phyloP scores from a whole-genome alignment of 2,329 filamentous ascomycete genomes.

The Penicillium sp. region DNA sequence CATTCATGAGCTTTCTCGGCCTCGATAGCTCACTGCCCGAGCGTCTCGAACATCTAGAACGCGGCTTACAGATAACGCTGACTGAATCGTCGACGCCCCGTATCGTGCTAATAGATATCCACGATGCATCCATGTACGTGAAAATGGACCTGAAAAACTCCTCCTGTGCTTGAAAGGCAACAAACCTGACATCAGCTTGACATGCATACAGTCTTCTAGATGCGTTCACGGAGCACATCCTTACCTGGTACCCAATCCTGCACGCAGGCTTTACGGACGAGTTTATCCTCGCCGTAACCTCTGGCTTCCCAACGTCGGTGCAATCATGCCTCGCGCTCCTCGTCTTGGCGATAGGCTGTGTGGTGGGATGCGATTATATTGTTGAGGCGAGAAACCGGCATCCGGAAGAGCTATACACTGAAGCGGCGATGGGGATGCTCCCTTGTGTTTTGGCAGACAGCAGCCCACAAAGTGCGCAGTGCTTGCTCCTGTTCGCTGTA shows the following conservation, averaged over 20 bases:
- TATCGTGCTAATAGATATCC: neutral
- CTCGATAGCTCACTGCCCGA: neutral
- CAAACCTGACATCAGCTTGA: neutral
- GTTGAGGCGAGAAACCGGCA: neutral
- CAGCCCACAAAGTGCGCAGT: neutral
- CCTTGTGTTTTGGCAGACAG: neutral
- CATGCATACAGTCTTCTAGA: neutral
- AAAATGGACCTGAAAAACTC: neutral
- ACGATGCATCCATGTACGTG: neutral
- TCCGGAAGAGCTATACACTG: neutral
- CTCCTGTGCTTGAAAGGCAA: too few relatives aligned
- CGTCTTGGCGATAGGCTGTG: slow-evolving; percentile 1
- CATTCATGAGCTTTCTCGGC: neutral
- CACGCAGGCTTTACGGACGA: slow-evolving; percentile 9
- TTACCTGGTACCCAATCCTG: slow-evolving; percentile 19
- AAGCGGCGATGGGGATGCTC: slow-evolving; percentile 12
- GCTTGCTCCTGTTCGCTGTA: slow-evolving; percentile 9
- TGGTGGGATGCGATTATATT: neutral
- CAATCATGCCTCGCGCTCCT: slow-evolving; percentile 12
- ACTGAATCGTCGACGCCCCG: neutral
- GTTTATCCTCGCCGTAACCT: slow-evolving; percentile 8
- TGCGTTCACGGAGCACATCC: slow-evolving; percentile 11
- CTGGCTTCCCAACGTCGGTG: neutral
- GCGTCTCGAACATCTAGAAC: neutral
- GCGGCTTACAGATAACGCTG: neutral